These are phyloP conservation scores for Clitocybe nebularis DNA, from an alignment of 1,284 basidiomycete genomes.

Conservation along the genomic window DNA sequence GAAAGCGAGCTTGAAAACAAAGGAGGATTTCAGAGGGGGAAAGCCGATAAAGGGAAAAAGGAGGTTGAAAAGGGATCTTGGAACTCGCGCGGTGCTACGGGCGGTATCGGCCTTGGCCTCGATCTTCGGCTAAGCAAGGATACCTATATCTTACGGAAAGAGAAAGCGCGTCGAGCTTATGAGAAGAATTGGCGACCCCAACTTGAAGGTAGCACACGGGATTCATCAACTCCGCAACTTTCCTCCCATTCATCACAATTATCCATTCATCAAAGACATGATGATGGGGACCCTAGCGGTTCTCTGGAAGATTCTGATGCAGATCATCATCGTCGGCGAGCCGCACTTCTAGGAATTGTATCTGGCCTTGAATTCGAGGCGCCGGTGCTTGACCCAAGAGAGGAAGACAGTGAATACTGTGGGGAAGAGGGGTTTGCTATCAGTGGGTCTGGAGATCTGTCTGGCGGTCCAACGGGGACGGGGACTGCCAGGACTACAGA, in stretches of 20 bases:
- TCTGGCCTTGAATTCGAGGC: conserved; percentile 33
- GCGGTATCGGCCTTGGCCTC: conserved; percentile 17
- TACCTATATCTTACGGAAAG: conserved; percentile 1
- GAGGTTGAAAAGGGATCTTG: background rate
- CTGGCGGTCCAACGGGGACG: background rate
- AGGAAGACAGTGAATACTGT: conserved; percentile 26
- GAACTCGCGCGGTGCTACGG: background rate
- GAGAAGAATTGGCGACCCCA: background rate
- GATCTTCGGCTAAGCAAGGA: conserved; percentile 8
- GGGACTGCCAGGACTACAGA: background rate
- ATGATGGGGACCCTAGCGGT: background rate
- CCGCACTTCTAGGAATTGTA: conserved; percentile 41
- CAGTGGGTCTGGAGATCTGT: conserved; percentile 29
- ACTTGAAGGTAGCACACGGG: background rate
- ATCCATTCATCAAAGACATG: background rate
- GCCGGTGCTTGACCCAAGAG: conserved; percentile 3
- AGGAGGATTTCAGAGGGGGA: background rate
- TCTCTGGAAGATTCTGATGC: background rate
- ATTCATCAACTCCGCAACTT: background rate
- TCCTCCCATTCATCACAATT: background rate
- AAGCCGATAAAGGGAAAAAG: background rate
- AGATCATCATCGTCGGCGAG: conserved; percentile 25
- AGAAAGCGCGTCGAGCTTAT: background rate
- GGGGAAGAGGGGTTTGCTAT: conserved; percentile 34
- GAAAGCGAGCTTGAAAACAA: conserved; percentile 29